Base-by-base conservation (phyloP, 176 grass and related monocot genomes). In the Coix lacrymajobi region DNA sequence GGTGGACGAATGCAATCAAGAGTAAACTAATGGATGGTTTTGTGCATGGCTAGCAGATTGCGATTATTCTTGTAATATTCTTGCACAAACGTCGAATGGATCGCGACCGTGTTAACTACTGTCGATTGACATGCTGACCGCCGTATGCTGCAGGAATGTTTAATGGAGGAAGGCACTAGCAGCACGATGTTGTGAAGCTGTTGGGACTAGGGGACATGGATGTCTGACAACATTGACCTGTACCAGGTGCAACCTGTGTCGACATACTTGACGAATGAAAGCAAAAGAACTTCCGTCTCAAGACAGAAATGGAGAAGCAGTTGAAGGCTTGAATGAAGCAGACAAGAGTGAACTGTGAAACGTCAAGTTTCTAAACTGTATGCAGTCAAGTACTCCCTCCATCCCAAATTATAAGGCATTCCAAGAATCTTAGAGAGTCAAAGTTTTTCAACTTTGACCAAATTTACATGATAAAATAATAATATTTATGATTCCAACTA, bases 11-110 rank as follows among this genome's bases (percentile, higher is more conserved):
- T 76, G 43, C 63, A 24, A 41, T 81, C 78, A 40, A 45, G 20
- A 64, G 41, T 81, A 81, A 76, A 77, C 43, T 71, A 71, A 65
- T 63, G 17, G 13, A 56, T 45, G 63, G 26, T 20, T 83, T 5
- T 44, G 19, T 4, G 4, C 29, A 30, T 29, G 17, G 41, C 41
- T 74, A 54, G 40, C 34, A 16, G 10, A 16, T 12, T 54, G 17
- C 25, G 65, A 69, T 64, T 70, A 29, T 77, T 85, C 63, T 54
- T 64, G 54, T 81, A 28, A 61, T 77, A 63, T 77, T 76, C 73
- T 71, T 4, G 13, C n/a, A 16, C 3, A 37, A 43, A 46, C 11
- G 28, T 71, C 70, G 65, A 77, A 44, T 38, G 13, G 20, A 66
- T 63, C 19, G 11, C 36, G 78, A 65, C 64, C 41, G 54, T 24